phyloP scores from a whole-genome alignment of 441 rosid species.

The Gossypium schwendimanii region DNA sequence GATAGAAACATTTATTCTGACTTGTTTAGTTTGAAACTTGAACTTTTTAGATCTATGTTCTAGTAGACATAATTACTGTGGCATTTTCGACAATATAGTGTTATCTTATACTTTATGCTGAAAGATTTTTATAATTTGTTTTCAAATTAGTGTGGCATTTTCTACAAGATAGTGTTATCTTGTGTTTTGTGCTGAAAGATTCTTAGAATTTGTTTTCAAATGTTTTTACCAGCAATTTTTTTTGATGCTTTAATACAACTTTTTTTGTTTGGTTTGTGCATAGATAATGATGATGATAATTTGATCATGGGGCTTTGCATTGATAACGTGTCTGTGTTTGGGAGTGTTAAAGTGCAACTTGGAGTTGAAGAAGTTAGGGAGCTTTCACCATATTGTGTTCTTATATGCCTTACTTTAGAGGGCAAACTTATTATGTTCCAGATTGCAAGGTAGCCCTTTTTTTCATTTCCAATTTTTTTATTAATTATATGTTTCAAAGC shows the following conservation, averaged over 20 bases:
- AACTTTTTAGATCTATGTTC: not conserved
- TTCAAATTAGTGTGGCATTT: not conserved
- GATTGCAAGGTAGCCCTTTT: slow-evolving; percentile 57
- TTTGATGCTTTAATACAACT: not conserved
- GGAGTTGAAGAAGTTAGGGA: slow-evolving; percentile 66
- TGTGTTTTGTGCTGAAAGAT: not conserved
- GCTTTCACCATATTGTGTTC: slow-evolving; percentile 64
- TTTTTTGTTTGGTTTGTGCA: slow-evolving; percentile 16
- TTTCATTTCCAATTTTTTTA: not conserved
- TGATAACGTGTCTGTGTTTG: slow-evolving; percentile 55
- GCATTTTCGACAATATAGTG: not conserved
- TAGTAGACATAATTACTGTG: not conserved
- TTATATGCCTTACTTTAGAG: slow-evolving; percentile 79
- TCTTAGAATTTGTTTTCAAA: not conserved
- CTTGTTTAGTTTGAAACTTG: not conserved
- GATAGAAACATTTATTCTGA: not conserved
- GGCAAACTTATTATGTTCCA: slow-evolving; percentile 79
- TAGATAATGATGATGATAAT: slow-evolving; percentile 82
- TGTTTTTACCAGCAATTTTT: slow-evolving; percentile 1
- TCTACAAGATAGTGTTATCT: not conserved
- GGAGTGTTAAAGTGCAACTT: slow-evolving; percentile 53
- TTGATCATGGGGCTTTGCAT: slow-evolving; percentile 77
- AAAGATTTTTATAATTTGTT: not conserved
- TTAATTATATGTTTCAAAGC: not conserved
- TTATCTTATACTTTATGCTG: not conserved